Evolutionary conservation across 2,329 filamentous ascomycete species (phyloP), one percentile per base, ranked within the genome.

Genomic region (Hypoxylon sp.): DNA sequence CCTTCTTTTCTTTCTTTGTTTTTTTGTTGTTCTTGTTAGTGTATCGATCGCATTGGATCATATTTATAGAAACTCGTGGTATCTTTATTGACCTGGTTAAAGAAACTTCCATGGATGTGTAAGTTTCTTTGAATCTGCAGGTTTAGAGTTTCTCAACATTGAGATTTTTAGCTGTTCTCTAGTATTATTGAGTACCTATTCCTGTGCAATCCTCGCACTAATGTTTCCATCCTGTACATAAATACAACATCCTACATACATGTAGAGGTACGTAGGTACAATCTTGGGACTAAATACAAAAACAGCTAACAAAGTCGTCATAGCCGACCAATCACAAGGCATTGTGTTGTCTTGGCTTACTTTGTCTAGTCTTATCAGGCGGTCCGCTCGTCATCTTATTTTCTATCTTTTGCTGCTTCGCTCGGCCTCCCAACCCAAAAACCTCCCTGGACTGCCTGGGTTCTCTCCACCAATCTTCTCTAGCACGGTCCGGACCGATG

Each of bases 401-500:
- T 50, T 61, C 66, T 69, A 56, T 59, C 61, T 29, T 56, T 33
- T 47, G 11, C 51, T 47, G 31, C 56, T 50, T 47, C 26, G 44
- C 14, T 64, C 63, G 39, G 52, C 65, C 63, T 67, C 55, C 71
- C 59, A 73, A 65, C 65, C 65, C 39, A 37, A 64, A 37, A 64
- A 47, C 33, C 47, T 17, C 44, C 14, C 26, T 42, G 24, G 35
- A 22, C 19, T 22, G 19, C 19, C 19, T 22, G 19, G 35, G 24
- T 24, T 44, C 61, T 61, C 57, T 62, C 50, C 68, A 59, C 69
- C 66, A 65, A 65, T 67, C 57, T 56, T 71, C 57, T 46, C 48
- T 67, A 72, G 67, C 65, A 71, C 68, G 69, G 68, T 70, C 69
- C 71, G 68, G 73, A 75, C 74, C 74, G 75, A 76, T 77, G 75